Base-by-base conservation (phyloP, 2,329 filamentous ascomycete species). In the Diatrype stigma region DNA sequence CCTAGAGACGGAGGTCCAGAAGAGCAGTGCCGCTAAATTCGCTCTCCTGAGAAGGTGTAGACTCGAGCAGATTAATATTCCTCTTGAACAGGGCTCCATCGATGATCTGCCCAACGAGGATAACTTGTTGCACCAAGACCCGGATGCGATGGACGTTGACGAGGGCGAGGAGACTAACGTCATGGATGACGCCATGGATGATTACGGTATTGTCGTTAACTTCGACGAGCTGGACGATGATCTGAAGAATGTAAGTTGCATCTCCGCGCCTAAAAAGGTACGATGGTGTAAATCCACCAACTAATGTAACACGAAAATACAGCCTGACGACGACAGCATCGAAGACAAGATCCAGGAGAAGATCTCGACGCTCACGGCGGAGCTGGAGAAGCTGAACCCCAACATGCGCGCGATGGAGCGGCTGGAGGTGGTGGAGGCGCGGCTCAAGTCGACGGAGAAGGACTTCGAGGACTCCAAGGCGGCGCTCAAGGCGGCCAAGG, bases 331-430 rank as follows among this genome's bases (percentile, higher is more conserved):
- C 50, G 77, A 85, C 17, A 82, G 84, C 53, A 73, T 87, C 22
- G 93, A 96, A 63, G 83, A 89, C 44, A 79, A 80, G 51, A 78
- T 99, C 2, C 82, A 87, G 48, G 89, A 96, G 49, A 86, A 85
- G 62, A 90, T 99, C 57, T 77, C 80, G 19, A 79, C 80, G 26
- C 78, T 99, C 10, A 85, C 85, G 42, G 75, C 80, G 30, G 89
- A 96, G 60, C 82, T 99, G 19, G 91, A 96, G 66, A 96, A 96
- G 71, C 86, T 97, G 70, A 92, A 94, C 55, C 94, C 94, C 23
- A 97, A 99, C 69, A 95, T 96, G 84, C 90, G 93, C 61, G 94
- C 93, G 8, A 90, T 92, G 70, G 91, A 97, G 65, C 89, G 93
- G 46, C 79, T 99, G 5, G 89, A 94, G 65, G 86, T 85, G 21